Percentiles rank a stretch among this genome's conserved stretches.
phyloP scores from a whole-genome alignment of 2,329 filamentous ascomycete genomes.

The Pezicula carpinea region DNA sequence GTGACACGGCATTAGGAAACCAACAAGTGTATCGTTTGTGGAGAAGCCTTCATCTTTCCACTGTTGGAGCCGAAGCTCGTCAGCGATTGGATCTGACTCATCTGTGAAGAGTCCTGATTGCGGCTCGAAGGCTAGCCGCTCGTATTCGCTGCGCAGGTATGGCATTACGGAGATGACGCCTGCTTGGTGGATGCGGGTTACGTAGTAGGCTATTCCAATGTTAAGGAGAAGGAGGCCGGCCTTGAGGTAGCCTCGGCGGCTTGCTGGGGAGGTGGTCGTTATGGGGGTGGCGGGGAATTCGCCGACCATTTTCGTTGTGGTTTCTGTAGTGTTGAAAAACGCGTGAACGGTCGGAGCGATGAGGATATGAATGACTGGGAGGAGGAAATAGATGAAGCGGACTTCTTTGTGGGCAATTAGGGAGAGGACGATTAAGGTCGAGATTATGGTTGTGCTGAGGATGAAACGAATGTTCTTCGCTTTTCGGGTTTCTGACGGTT shows the following conservation, averaged over 20 bases:
- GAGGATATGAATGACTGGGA: constrained; percentile 81
- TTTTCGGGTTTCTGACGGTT: constrained; percentile 25
- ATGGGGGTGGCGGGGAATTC: constrained; percentile 22
- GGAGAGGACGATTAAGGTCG: constrained; percentile 62
- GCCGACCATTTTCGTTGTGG: constrained; percentile 17
- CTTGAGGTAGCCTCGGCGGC: constrained; percentile 53
- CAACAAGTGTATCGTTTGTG: constrained; percentile 52
- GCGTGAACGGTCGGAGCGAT: constrained; percentile 61
- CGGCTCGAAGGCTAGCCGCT: constrained; percentile 46
- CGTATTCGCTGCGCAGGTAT: constrained; percentile 72
- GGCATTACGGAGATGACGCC: constrained; percentile 71
- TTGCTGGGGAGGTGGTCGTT: constrained; percentile 23
- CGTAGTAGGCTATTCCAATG: constrained; percentile 66
- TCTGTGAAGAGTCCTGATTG: constrained; percentile 27
- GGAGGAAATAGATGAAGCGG: constrained; percentile 89
- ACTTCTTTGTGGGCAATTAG: constrained; percentile 93
- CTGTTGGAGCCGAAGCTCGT: background rate
- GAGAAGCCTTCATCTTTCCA: constrained; percentile 2
- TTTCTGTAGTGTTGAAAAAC: constrained; percentile 50
- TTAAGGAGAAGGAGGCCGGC: constrained; percentile 59
- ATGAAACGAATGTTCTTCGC: constrained; percentile 40
- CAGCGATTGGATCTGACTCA: constrained; percentile 1
- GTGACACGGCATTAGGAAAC: constrained; percentile 94
- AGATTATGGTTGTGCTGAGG: constrained; percentile 50
- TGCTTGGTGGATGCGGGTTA: constrained; percentile 71